Evolutionary conservation across 805 yeast genomes (phyloP).

Genomic region (Starmerella apicola): DNA sequence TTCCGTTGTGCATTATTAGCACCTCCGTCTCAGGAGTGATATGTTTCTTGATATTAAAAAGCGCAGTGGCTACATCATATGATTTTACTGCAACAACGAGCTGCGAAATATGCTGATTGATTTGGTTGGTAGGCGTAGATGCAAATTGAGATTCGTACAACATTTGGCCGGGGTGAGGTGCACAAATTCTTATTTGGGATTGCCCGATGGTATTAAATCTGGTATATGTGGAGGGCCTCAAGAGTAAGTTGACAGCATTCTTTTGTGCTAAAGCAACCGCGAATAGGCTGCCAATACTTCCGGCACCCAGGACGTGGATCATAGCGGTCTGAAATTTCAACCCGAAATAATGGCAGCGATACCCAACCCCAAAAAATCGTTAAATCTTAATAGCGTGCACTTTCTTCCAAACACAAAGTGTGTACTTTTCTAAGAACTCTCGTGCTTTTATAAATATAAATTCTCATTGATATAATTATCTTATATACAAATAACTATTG

Average conservation of each 20-base stretch:
- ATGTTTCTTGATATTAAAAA: slow-evolving; percentile 40
- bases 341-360: neutral
- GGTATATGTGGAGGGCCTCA: slow-evolving; percentile 33
- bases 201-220: slow-evolving; percentile 27
- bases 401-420: too few species aligned
- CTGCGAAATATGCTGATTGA: slow-evolving; percentile 33
- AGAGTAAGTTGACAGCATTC: slow-evolving; percentile 32
- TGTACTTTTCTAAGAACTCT: too few species aligned
- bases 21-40: slow-evolving; percentile 43
- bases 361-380: neutral
- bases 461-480: too few species aligned
- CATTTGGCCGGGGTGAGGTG: slow-evolving; percentile 31
- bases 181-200: slow-evolving; percentile 6
- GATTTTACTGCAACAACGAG: slow-evolving; percentile 72
- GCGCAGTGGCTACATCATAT: slow-evolving; percentile 54
- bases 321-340: slow-evolving; percentile 3
- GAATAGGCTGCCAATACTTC: slow-evolving; percentile 40
- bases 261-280: slow-evolving; percentile 34
- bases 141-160: slow-evolving; percentile 17
- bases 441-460: neutral
- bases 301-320: slow-evolving; percentile 38
- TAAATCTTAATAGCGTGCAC: neutral
- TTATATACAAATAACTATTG: too few species aligned
- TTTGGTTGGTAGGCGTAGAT: slow-evolving; percentile 14
- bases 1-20: slow-evolving; percentile 70